Evolutionary conservation across 805 yeast species (phyloP), one percentile per base, ranked within the genome.

Genomic region (Kluyveromyces wickerhamii): DNA sequence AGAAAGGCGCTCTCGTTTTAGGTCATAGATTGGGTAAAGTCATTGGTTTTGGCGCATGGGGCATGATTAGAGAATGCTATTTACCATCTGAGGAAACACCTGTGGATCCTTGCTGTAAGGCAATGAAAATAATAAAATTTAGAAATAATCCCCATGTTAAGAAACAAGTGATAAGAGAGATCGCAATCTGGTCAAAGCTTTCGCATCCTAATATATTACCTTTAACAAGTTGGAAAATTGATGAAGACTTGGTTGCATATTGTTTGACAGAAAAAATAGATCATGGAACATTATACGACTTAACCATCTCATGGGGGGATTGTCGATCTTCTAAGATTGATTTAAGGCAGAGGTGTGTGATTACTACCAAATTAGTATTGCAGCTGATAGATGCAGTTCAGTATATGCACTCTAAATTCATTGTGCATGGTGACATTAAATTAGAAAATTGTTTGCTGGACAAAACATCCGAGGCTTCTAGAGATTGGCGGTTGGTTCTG

Each of bases 21-120:
- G 77, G 73, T 11, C 74, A 75, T 44, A 67, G 59, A 21, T 52
- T 87, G 20, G 95, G 94, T 1, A 76, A 75, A 45, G 70, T 79
- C 8, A 78, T 86, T 41, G 95, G 95, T 1, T 74, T 73, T 52
- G 96, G 96, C 10, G 94, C 95, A 0, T 88, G 92, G 81, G 94
- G 95, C 8, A 70, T 79, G 19, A 79, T 87, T 8, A 63, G 94
- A 38, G 89, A 82, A 52, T 82, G 89, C 42, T 55, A 12, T 10
- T 6, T 17, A 4, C 19, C 14, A 4, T 9, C 12, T 3, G 39
- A 34, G n/a, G 10, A 50, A 7, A 42, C 57, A 11, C 38, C 46
- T 10, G 51, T 51, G 16, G 45, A 41, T 5, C 51, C 55, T 4
- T 41, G 45, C n/a, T 63, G 65, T 10, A 45, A 62, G 41, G 94